These are phyloP conservation scores for Starmerella davenportii DNA, from an alignment of 805 yeast genomes.

Conservation along the genomic window DNA sequence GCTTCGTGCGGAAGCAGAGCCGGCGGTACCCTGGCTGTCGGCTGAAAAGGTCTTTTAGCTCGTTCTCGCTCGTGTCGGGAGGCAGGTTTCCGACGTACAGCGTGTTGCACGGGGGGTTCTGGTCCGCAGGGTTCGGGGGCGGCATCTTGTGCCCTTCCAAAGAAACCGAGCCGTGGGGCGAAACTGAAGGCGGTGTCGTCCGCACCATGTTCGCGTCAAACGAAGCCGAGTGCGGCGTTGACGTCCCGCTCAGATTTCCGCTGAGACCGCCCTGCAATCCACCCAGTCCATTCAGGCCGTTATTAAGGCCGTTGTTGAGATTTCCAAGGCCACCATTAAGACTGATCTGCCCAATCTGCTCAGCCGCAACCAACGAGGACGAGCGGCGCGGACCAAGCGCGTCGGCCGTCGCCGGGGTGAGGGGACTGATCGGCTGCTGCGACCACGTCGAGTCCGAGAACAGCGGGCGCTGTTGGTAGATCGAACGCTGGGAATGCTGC, in stretches of 20 bases:
- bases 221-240: background rate
- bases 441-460: constrained; percentile 14
- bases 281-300: background rate
- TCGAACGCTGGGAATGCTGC: constrained; percentile 7
- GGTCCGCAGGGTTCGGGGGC: constrained; percentile 91
- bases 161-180: background rate
- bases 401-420: constrained; percentile 7
- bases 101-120: constrained; percentile 96
- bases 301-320: background rate
- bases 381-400: background rate
- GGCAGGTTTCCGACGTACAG: constrained; percentile 93
- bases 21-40: constrained; percentile 87
- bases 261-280: background rate
- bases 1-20: constrained; percentile 74
- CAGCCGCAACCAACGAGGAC: background rate
- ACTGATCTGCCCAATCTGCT: background rate
- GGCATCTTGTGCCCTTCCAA: constrained; percentile 19
- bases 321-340: too few relatives aligned
- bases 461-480: constrained; percentile 10
- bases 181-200: background rate
- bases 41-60: constrained; percentile 68
- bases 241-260: background rate
- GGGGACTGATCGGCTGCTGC: constrained; percentile 11
- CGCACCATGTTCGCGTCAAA: background rate
- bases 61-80: constrained; percentile 90